phyloP scores from a whole-genome alignment of 371 early-diverging fungal genomes.

The Lichtheimia hyalospora region DNA sequence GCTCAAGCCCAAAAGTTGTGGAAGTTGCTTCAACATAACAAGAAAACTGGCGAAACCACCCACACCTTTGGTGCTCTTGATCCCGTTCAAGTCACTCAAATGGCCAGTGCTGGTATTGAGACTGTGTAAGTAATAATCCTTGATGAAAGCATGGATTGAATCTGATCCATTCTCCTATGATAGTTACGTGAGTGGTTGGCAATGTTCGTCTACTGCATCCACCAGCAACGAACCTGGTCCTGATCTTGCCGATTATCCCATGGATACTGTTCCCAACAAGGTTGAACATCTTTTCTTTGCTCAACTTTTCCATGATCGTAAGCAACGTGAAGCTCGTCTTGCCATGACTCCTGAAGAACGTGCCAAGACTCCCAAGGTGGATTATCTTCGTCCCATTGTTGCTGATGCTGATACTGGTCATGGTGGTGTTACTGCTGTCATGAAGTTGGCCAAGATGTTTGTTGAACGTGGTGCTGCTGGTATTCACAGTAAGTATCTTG shows the following conservation, averaged over 20 bases:
- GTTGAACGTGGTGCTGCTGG: conserved; percentile 83
- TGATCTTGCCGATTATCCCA: conserved; percentile 98
- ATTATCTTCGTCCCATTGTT: conserved; percentile 94
- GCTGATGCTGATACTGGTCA: conserved; percentile 98
- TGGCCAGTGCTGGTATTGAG: conserved; percentile 93
- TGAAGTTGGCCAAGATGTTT: conserved; percentile 89
- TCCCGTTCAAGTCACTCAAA: conserved; percentile 94
- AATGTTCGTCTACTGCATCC: conserved; percentile 96
- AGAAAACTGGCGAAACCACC: conserved; percentile 75
- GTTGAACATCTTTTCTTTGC: conserved; percentile 98
- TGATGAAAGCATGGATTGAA: background rate
- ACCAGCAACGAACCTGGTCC: conserved; percentile 98
- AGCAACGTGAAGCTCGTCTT: conserved; percentile 91
- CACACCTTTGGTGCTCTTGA: conserved; percentile 96
- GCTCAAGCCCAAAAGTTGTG: conserved; percentile 93
- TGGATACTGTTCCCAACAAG: conserved; percentile 99
- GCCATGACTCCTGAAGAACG: conserved; percentile 70
- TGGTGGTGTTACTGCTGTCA: conserved; percentile 85
- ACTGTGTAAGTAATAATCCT: conserved; percentile 72
- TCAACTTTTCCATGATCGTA: conserved; percentile 97
- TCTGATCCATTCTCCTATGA: background rate
- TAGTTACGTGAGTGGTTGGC: conserved; percentile 90
- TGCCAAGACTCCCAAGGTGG: conserved; percentile 72
- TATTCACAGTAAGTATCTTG: conserved; percentile 8
- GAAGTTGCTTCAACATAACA: conserved; percentile 79